Evolutionary conservation across 352 stramenopile species (phyloP).

Genomic region (Phytophthora brassicae): DNA sequence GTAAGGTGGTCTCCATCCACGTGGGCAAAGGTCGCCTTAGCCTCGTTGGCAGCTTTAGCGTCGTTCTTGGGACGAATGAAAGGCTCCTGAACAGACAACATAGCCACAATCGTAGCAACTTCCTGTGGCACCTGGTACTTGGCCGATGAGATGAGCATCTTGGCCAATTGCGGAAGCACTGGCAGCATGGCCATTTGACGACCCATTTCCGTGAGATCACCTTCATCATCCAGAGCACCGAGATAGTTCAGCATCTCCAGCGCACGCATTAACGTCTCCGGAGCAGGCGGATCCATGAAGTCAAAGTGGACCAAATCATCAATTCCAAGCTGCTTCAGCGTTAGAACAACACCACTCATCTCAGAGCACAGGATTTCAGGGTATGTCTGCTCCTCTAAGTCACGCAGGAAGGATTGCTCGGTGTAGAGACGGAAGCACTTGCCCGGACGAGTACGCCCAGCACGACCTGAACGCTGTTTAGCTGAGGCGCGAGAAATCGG

Average conservation of each 20-base stretch:
- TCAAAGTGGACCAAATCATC: conserved; percentile 99
- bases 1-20: conserved; percentile 97
- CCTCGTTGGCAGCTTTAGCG: conserved; percentile 96
- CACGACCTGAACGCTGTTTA: conserved; percentile 93
- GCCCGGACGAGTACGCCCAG: conserved; percentile 89
- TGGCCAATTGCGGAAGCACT: conserved; percentile 97
- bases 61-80: conserved; percentile 97
- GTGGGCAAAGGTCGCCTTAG: conserved; percentile 95
- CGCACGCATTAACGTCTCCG: conserved; percentile 98
- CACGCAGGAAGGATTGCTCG: conserved; percentile 95
- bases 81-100: conserved; percentile 92
- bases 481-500: conserved; percentile 96
- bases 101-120: conserved; percentile 96
- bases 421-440: conserved; percentile 99
- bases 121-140: conserved; percentile 97
- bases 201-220: conserved; percentile 92
- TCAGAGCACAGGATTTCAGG: conserved; percentile 98
- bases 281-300: conserved; percentile 99
- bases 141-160: conserved; percentile 95
- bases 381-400: conserved; percentile 99
- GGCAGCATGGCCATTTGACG: conserved; percentile 96
- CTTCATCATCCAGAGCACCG: conserved; percentile 97
- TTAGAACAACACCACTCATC: conserved; percentile 97
- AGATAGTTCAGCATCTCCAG: conserved; percentile 99
- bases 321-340: conserved; percentile 98